phyloP scores from a whole-genome alignment of 2,329 filamentous ascomycete genomes.

The Penicillium sp. region DNA sequence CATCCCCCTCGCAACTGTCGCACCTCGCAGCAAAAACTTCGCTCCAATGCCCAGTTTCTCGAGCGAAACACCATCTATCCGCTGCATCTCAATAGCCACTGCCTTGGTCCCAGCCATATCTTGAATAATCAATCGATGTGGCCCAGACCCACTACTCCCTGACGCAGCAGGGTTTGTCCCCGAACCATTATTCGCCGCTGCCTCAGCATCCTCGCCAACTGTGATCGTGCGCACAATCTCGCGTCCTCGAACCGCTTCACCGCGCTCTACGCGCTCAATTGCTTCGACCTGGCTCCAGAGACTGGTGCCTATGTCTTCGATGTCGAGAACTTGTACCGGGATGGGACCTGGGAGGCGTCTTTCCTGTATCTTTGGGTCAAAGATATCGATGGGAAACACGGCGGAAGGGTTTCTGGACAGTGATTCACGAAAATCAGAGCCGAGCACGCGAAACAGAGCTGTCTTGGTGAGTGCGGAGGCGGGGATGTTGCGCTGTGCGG shows the following conservation, averaged over 20 bases:
- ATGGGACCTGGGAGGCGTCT: slow-evolving; percentile 61
- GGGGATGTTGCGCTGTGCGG: slow-evolving; percentile 57
- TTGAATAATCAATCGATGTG: slow-evolving; percentile 80
- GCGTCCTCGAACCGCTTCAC: slow-evolving; percentile 62
- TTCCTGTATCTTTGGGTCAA: slow-evolving; percentile 57
- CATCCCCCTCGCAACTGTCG: slow-evolving; percentile 69
- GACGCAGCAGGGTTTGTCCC: slow-evolving; percentile 7
- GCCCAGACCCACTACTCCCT: slow-evolving; percentile 46
- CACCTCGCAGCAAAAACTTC: slow-evolving; percentile 73
- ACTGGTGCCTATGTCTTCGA: slow-evolving; percentile 78
- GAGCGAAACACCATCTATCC: slow-evolving; percentile 66
- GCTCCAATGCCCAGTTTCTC: slow-evolving; percentile 67
- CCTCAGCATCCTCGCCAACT: slow-evolving; percentile 50
- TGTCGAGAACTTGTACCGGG: slow-evolving; percentile 78
- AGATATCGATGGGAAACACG: slow-evolving; percentile 60
- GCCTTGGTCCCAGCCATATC: slow-evolving; percentile 71
- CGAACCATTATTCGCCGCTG: slow-evolving; percentile 20
- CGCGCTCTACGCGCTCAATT: slow-evolving; percentile 54
- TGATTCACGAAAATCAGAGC: slow-evolving; percentile 71
- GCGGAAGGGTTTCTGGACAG: slow-evolving; percentile 47
- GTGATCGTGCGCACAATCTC: slow-evolving; percentile 76
- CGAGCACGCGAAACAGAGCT: slow-evolving; percentile 75
- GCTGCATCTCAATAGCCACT: slow-evolving; percentile 71
- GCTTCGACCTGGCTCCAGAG: slow-evolving; percentile 87
- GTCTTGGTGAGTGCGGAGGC: slow-evolving; percentile 74